phyloP scores from a whole-genome alignment of 1,284 basidiomycete species.

The Marasmius fiardii region DNA sequence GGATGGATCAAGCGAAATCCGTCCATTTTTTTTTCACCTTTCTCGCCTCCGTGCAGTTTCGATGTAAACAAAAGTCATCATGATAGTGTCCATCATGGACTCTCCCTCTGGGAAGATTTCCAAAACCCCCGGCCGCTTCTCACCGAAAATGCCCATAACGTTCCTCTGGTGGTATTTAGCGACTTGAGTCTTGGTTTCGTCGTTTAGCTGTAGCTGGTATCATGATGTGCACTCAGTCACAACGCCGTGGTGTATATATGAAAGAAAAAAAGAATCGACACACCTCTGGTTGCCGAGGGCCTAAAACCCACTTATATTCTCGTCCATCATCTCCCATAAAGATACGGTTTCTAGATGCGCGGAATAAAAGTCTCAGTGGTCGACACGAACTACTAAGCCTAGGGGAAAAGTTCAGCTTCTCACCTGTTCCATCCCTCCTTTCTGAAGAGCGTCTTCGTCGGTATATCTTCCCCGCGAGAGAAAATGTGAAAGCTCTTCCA shows the following conservation, averaged over 20 bases:
- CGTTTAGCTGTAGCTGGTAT: background rate
- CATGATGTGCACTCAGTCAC: background rate
- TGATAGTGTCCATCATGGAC: background rate
- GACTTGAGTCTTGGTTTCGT: background rate
- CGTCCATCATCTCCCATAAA: background rate
- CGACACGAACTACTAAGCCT: background rate
- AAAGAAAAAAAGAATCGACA: background rate
- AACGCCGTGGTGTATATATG: too few species aligned
- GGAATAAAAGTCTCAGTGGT: background rate
- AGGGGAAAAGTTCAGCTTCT: background rate
- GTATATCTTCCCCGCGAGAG: background rate
- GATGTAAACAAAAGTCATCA: background rate
- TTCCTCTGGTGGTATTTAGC: background rate
- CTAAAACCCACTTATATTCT: background rate
- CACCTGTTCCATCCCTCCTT: background rate
- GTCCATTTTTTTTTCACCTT: too few species aligned
- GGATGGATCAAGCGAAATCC: too few species aligned
- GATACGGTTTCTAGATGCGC: background rate
- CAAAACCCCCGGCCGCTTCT: background rate
- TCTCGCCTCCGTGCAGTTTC: background rate
- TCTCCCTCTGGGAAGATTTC: background rate
- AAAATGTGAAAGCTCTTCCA: background rate
- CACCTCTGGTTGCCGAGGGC: background rate
- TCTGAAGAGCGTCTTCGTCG: background rate
- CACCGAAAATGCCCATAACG: background rate